A percentile compares a stretch with the other conserved stretches of the same genome.
phyloP scores from a whole-genome alignment of 768 basidiomycete species.

The Russula foetens region DNA sequence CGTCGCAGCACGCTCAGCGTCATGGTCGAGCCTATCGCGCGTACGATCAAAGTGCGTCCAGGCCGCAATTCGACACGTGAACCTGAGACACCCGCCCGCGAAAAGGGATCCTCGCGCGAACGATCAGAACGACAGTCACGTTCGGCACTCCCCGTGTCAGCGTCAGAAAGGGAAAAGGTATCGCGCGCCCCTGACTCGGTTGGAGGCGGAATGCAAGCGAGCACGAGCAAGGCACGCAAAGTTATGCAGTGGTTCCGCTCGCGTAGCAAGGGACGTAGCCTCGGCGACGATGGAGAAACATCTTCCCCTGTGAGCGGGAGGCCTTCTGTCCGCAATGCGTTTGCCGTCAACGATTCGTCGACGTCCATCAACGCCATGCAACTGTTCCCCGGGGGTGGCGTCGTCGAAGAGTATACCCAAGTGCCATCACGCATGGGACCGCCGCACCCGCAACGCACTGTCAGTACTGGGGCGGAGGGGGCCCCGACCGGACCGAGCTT shows the following conservation, averaged over 20 bases:
- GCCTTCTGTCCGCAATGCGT: constrained; percentile 15
- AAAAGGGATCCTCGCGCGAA: constrained; percentile 26
- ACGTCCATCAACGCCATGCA: constrained; percentile 10
- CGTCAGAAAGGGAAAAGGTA: constrained; percentile 28
- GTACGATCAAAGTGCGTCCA: constrained; percentile 35
- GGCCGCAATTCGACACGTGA: constrained; percentile 21
- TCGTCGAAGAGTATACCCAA: not conserved
- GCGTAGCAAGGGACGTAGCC: constrained; percentile 42
- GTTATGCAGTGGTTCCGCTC: constrained; percentile 99
- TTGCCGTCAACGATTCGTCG: constrained; percentile 10
- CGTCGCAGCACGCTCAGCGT: constrained; percentile 28
- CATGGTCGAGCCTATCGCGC: constrained; percentile 43
- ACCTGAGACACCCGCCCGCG: constrained; percentile 25
- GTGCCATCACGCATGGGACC: constrained; percentile 10
- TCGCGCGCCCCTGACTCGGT: constrained; percentile 20
- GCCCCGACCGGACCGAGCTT: constrained; percentile 15
- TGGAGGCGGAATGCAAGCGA: constrained; percentile 45
- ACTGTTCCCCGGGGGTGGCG: not conserved
- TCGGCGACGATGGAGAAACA: constrained; percentile 23
- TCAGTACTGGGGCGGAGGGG: constrained; percentile 6
- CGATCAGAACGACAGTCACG: constrained; percentile 10
- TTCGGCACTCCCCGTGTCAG: not conserved
- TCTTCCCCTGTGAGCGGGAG: constrained; percentile 2
- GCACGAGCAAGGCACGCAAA: constrained; percentile 83
- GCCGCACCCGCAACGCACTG: constrained; percentile 10